These are phyloP conservation scores for Xerocomellus chrysenteron DNA, from an alignment of 768 basidiomycete species.

Conservation along the genomic window DNA sequence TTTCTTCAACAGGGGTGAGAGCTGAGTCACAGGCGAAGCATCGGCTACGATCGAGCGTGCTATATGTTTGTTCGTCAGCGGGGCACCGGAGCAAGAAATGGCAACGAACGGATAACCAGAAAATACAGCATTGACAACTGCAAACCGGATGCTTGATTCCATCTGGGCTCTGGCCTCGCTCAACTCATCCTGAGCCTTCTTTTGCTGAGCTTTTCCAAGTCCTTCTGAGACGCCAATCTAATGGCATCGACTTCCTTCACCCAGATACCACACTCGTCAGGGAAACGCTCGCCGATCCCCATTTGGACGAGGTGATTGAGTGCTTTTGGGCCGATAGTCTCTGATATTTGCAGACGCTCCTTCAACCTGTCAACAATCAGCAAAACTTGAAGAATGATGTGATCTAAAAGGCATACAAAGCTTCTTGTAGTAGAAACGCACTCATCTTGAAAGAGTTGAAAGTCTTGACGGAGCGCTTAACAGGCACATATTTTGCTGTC, in stretches of 20 bases:
- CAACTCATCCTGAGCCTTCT: conserved; percentile 12
- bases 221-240: not conserved
- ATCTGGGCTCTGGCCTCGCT: conserved; percentile 10
- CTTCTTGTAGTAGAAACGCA: conserved; percentile 20
- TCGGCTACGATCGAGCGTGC: conserved; percentile 19
- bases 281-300: conserved; percentile 34
- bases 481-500: conserved; percentile 29
- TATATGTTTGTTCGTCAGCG: conserved; percentile 1
- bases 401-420: conserved; percentile 18
- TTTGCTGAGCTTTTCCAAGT: conserved; percentile 6
- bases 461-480: conserved; percentile 9
- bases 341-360: conserved; percentile 28
- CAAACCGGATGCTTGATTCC: conserved; percentile 22
- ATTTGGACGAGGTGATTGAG: conserved; percentile 29
- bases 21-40: conserved; percentile 12
- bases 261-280: conserved; percentile 26
- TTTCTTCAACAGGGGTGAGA: conserved; percentile 16
- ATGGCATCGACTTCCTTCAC: conserved; percentile 13
- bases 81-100: not conserved
- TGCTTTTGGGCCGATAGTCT: conserved; percentile 22
- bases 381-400: not conserved
- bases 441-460: conserved; percentile 3
- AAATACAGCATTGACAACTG: conserved; percentile 29
- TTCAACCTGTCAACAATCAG: conserved; percentile 18
- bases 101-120: conserved; percentile 21